Conservation (phyloP, 345 rosid genomes). For the Corchorus olitorius region DNA sequence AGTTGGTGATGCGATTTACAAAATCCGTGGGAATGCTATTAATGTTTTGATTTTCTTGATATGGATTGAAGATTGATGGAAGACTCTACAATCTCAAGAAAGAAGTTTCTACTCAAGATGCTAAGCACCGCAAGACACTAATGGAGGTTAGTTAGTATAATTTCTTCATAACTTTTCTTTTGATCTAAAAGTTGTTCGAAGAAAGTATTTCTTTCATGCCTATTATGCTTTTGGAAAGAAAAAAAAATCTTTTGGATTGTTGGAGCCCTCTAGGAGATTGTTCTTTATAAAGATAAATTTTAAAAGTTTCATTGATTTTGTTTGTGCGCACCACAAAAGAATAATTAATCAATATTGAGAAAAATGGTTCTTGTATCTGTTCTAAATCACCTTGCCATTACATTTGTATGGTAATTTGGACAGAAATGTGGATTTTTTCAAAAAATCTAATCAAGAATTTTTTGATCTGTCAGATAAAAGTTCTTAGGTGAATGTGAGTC, state of each 20-base stretch:
- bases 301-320: neutral
- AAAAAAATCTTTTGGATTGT: conserved; percentile 5
- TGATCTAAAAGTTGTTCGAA: neutral
- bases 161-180: conserved; percentile 4
- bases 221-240: neutral
- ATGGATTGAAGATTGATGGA: conserved; percentile 76
- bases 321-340: neutral
- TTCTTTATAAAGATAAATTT: neutral
- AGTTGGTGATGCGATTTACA: conserved; percentile 3
- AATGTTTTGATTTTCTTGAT: conserved; percentile 20
- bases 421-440: neutral
- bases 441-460: neutral
- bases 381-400: neutral
- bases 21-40: conserved; percentile 6
- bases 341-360: neutral
- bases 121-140: conserved; percentile 92
- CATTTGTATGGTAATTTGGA: neutral
- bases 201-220: conserved; percentile 8
- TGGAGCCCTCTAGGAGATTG: neutral
- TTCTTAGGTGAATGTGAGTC: conserved; percentile 19
- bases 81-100: conserved; percentile 83
- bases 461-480: neutral
- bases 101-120: conserved; percentile 89
- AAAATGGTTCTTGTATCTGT: neutral
- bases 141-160: conserved; percentile 64